Evolutionary conservation across 305 asterid genomes (phyloP).

Genomic region (Fraxinus xanthoxyloides): DNA sequence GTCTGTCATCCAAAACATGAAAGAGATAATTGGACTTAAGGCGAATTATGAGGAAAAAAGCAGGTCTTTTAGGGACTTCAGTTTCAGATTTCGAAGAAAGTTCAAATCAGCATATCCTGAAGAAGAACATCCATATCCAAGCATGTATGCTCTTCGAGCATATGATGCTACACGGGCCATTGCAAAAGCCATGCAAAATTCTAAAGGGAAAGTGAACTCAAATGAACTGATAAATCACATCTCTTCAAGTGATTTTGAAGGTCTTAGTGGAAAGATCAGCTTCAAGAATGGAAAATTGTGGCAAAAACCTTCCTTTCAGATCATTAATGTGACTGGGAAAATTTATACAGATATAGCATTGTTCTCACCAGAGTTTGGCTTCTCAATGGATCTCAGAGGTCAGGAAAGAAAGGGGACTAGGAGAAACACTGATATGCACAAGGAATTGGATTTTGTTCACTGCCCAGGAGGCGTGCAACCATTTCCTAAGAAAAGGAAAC

Average conservation of each 20-base stretch:
- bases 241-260: conserved; percentile 37
- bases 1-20: conserved; percentile 38
- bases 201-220: conserved; percentile 19
- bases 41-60: conserved; percentile 19
- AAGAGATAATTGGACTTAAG: conserved; percentile 61
- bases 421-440: too few species aligned
- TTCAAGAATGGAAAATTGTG: conserved; percentile 48
- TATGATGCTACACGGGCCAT: conserved; percentile 5
- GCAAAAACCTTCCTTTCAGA: conserved; percentile 34
- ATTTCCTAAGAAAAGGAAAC: conserved; percentile 25
- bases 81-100: too few species aligned
- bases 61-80: conserved; percentile 18
- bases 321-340: conserved; percentile 57
- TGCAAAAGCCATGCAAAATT: conserved; percentile 30
- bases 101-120: too few species aligned
- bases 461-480: conserved; percentile 31
- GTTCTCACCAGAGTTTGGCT: conserved; percentile 51
- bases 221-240: conserved; percentile 14
- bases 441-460: too few species aligned
- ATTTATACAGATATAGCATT: conserved; percentile 49
- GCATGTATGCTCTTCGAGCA: too few species aligned
- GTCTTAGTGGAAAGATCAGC: conserved; percentile 51
- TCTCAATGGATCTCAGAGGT: conserved; percentile 6
- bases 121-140: too few species aligned
- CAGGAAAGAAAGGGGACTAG: too few species aligned